Base-by-base conservation (phyloP, 805 yeast genomes). In the Cyberlindnera bimundalis region DNA sequence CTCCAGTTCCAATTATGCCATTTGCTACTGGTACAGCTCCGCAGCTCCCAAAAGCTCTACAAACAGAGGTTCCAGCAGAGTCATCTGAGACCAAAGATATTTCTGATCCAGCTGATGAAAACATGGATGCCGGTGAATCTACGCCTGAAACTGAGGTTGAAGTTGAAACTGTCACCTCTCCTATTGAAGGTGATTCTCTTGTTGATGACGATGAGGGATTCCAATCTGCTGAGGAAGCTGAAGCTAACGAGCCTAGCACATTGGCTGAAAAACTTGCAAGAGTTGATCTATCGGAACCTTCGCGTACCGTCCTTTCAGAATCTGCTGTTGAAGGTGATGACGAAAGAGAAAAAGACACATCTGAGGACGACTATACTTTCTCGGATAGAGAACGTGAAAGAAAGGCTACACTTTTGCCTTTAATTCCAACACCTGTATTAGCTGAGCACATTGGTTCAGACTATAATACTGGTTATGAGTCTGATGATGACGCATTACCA, bases 391-490 rank as follows among this genome's bases (percentile, higher is more conserved):
- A 42, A 17, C 49, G 25, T 40, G 59, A 55, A 39, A 51, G 35
- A 20, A 42, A 32, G 20, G 52, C 47, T 8, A 41, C 45, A 5
- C 31, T 27, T 2, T 12, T 44, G 6, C 42, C 47, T 4, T 33
- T 27, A 6, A 29, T 42, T 15, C 42, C 48, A 25, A 32, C 35
- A 2, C 45, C 49, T 7, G 30, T 31, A 3, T 25, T 44, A 5
- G 38, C 35, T n/a, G 24, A 36, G 19, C 37, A 51, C 26, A 53
- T 48, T 29, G 50, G 54, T 11, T 59, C 58, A 15, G 58, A 54
- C 19, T 66, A 66, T 41, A 66, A 66, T 9, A 74, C 86, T 1
- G 88, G 88, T 0, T 81, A 81, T 52, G 87, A 83, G 41, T 87
- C 87, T 0, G 89, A 83, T 54, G 84, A 76, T 35, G 80, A 74